Percentiles rank a stretch among this genome's conserved stretches.
Conservation (phyloP, 2,329 filamentous ascomycete species). For the Xylaria sp. region DNA sequence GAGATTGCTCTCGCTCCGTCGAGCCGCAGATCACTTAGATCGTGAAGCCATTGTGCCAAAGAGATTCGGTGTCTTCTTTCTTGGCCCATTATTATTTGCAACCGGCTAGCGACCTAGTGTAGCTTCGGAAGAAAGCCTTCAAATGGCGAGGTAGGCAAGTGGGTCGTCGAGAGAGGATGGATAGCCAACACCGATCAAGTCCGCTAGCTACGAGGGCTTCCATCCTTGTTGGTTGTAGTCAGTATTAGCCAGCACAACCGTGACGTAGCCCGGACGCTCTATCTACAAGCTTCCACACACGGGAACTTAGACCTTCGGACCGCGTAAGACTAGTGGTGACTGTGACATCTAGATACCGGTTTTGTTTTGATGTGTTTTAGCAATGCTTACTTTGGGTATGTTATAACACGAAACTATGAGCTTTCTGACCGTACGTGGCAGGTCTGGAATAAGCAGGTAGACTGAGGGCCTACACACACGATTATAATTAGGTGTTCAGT, state of each 20-base stretch:
- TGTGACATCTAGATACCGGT: neutral
- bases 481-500: neutral
- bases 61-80: constrained; percentile 8
- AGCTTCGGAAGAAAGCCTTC: constrained; percentile 31
- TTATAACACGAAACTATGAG: neutral
- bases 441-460: neutral
- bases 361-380: neutral
- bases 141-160: constrained; percentile 21
- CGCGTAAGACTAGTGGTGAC: constrained; percentile 4
- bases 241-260: constrained; percentile 16
- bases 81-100: constrained; percentile 13
- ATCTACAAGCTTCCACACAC: constrained; percentile 16
- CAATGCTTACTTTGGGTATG: neutral
- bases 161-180: constrained; percentile 22
- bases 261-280: constrained; percentile 21
- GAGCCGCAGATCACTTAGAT: constrained; percentile 6
- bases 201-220: constrained; percentile 9
- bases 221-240: constrained; percentile 14
- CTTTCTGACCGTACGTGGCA: neutral
- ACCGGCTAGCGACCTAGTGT: constrained; percentile 32
- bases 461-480: neutral
- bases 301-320: constrained; percentile 7
- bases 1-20: constrained; percentile 14
- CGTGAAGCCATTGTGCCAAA: constrained; percentile 18
- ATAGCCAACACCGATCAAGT: constrained; percentile 13